These are phyloP conservation scores for Escovopsis weberi DNA, from an alignment of 2,329 filamentous ascomycete species.

Conservation along the genomic window DNA sequence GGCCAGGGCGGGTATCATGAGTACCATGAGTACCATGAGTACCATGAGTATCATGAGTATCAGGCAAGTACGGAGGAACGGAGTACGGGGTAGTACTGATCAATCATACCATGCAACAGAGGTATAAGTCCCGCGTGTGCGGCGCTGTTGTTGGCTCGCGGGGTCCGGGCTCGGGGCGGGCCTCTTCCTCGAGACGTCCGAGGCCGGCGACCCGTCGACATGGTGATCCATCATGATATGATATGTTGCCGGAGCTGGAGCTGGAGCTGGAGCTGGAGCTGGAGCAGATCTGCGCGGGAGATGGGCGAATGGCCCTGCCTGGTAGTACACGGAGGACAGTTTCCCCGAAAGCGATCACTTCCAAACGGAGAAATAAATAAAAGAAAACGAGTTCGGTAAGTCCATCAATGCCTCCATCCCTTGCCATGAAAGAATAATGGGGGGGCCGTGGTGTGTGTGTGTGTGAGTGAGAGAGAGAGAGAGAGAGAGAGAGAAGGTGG, in stretches of 20 bases:
- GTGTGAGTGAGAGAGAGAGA: conserved; percentile 1
- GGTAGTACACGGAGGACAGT: too few species aligned
- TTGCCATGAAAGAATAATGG: not conserved
- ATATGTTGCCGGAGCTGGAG: not conserved
- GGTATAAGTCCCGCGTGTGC: conserved; percentile 19
- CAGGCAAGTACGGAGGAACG: not conserved
- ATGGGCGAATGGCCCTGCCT: too few species aligned
- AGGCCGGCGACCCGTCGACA: not conserved
- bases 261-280: too few species aligned
- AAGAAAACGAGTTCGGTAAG: too few species aligned
- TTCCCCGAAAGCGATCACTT: too few species aligned
- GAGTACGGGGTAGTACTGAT: not conserved
- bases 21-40: too few species aligned
- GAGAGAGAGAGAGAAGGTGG: not conserved
- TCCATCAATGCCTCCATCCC: not conserved
- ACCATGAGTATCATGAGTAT: not conserved
- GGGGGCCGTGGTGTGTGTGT: not conserved
- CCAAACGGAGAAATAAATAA: too few species aligned
- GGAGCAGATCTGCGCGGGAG: too few species aligned
- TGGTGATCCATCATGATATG: not conserved
- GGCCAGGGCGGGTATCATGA: not conserved
- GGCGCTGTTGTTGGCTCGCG: not conserved
- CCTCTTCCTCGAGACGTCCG: not conserved
- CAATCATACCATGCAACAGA: conserved; percentile 19
- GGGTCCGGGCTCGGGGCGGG: not conserved